Base-by-base conservation (phyloP, 108 stramenopile species). In the Aureococcus anophagefferens region DNA sequence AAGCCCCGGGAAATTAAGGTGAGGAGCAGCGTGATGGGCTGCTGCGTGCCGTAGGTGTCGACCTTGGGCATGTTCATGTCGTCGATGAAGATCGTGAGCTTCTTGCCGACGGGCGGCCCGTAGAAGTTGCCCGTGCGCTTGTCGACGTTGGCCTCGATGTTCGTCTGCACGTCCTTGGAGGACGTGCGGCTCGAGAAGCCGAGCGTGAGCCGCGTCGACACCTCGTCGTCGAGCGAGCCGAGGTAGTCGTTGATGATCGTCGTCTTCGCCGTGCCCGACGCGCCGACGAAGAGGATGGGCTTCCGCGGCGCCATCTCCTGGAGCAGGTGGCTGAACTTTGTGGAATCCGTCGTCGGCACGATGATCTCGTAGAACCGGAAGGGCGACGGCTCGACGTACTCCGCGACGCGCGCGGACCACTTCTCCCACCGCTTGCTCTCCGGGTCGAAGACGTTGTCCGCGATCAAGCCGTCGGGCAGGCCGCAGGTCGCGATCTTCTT, bases 21-120 rank as follows among this genome's bases (percentile, higher is more conserved):
- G 37, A 83, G 77, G 0, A 88, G 68, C 35, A 87, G 71, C 28
- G 88, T 79, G 64, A 88, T 88, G 28, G 88, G 88, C 67, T 86
- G 86, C 79, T 88, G 88, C 44, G 88, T 88, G 33, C 88, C 88
- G 70, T 88, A 88, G 30, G 76, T 71, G 72, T 88, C 88, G 11
- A 88, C 85, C 76, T 79, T 79, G 74, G 79, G 79, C 86, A 87
- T 87, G 76, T 88, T 88, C 83, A 88, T 71, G 65, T 88, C 88
- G 63, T 88, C 88, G n/a, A 88, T 69, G 62, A 88, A 88, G 63
- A 88, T 80, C 36, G 84, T 68, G 4, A 88, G 69, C 11, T 79
- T 74, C 73, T 87, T 87, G 32, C 88, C 88, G 5, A 72, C 59
- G 15, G 85, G 78, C 34, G 88, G 88, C 34, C 86, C 88, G 69